Base-by-base conservation (phyloP, 495 filamentous ascomycete species). In the Neurospora tetrasperma region DNA sequence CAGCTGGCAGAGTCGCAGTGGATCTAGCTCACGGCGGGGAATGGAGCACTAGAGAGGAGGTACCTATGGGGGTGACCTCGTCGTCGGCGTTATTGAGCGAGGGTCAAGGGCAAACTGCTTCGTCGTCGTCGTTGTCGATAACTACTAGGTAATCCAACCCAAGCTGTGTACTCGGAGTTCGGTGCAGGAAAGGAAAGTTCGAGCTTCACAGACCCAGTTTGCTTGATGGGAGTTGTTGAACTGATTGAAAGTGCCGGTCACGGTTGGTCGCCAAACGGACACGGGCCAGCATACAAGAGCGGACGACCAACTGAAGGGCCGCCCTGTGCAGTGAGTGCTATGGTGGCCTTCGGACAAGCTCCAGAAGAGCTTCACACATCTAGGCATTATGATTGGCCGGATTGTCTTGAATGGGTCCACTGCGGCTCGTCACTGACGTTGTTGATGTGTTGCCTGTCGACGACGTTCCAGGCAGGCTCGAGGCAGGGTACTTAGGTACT, bases 371-470 rank as follows among this genome's bases (percentile, higher is more conserved):
- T 66, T 35, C 54, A 31, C 1, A 31, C 27, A 35, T 35, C 2
- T 7, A 1, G 8, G 14, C 1, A 66, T 38, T 66, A 0, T 66
- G 0, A 66, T 66, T 66, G 54, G 54, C 18, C 68, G 27, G 38
- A 43, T 40, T 31, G 42, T 62, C 71, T 71, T 71, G 69, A 68
- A 70, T 40, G n/a, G 48, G 43, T 44, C 74, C 74, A 71, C 62
- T 72, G 62, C 73, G 71, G 71, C 76, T 71, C 71, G 70, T 79
- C 74, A 76, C 76, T 79, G 79, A 80, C 79, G 79, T 80, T 80
- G 76, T 79, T 78, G 74, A 78, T 75, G 78, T 79, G 79, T 74
- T 80, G 79, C 79, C 79, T 80, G 75, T 48, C 72, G 72, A 62
- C 54, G 48, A 59, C 48, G 48, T 59, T 59, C 48, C 4, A 59